These are phyloP conservation scores for Tanacetum coccineum DNA, from an alignment of 129 eudicot genomes.

Conservation along the genomic window DNA sequence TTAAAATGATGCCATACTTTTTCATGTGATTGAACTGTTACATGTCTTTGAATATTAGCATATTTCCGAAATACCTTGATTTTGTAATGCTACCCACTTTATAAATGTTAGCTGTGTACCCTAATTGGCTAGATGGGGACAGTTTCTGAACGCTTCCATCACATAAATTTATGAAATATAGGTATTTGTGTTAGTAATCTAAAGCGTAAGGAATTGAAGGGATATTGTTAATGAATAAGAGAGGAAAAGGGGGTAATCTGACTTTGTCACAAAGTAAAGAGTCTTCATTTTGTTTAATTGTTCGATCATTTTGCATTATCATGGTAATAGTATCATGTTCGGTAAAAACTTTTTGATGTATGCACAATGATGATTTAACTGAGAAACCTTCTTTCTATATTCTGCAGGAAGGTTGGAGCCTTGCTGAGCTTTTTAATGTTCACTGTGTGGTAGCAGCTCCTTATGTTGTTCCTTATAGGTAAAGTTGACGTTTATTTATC, in stretches of 20 bases:
- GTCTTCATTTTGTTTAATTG: conserved; percentile 8
- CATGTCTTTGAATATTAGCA: too few species aligned
- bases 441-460: conserved; percentile 91
- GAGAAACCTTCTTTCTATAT: conserved; percentile 2
- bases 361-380: conserved; percentile 16
- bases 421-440: conserved; percentile 79
- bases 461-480: conserved; percentile 94
- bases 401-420: conserved; percentile 97
- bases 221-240: not conserved
- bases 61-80: too few species aligned
- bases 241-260: not conserved
- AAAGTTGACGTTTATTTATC: not conserved
- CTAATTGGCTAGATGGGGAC: too few species aligned
- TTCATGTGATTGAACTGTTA: too few species aligned
- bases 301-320: not conserved
- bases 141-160: too few species aligned
- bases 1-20: too few species aligned
- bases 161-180: too few species aligned
- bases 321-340: conserved; percentile 1
- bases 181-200: too few species aligned
- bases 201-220: too few species aligned
- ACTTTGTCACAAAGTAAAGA: not conserved
- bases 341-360: conserved; percentile 1
- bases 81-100: too few species aligned
- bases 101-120: too few species aligned